phyloP scores from a whole-genome alignment of 768 basidiomycete genomes.

The Agrocybe praecox region DNA sequence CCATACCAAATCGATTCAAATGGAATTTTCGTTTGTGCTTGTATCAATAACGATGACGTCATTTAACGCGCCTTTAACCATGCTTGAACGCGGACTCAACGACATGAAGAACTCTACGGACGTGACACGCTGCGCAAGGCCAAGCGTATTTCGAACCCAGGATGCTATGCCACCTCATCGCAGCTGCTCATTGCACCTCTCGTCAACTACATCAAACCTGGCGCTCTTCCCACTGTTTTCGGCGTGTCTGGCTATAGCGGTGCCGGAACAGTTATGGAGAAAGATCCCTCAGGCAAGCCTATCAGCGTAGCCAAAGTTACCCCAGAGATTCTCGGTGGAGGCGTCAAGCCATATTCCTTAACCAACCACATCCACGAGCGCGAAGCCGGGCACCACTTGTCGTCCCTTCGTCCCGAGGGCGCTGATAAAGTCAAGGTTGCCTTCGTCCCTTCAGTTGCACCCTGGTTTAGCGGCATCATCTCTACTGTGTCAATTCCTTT shows the following conservation, averaged over 20 bases:
- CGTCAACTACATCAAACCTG: slow-evolving; percentile 64
- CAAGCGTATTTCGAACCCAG: slow-evolving; percentile 94
- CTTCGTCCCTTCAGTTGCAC: slow-evolving; percentile 85
- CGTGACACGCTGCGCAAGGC: slow-evolving; percentile 68
- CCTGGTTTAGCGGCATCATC: slow-evolving; percentile 97
- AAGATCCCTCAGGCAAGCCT: slow-evolving; percentile 68
- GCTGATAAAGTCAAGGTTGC: slow-evolving; percentile 55
- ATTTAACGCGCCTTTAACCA: neutral
- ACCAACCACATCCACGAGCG: slow-evolving; percentile 99
- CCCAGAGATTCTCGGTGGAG: slow-evolving; percentile 72
- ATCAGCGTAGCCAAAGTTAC: slow-evolving; percentile 82
- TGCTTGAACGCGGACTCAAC: neutral
- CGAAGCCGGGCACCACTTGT: slow-evolving; percentile 87
- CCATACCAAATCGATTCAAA: slow-evolving; percentile 3
- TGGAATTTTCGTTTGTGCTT: neutral
- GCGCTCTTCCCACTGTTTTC: slow-evolving; percentile 80
- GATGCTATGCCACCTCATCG: slow-evolving; percentile 93
- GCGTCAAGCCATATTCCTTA: slow-evolving; percentile 82
- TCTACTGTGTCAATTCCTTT: slow-evolving; percentile 87
- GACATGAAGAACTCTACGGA: slow-evolving; percentile 77
- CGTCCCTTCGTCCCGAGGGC: slow-evolving; percentile 47
- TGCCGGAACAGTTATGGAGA: slow-evolving; percentile 82
- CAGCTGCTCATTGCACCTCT: slow-evolving; percentile 94
- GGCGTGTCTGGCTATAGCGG: slow-evolving; percentile 95
- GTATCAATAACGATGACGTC: neutral